phyloP scores from a whole-genome alignment of 306 rosid species.

The Oemleria cerasiformis region DNA sequence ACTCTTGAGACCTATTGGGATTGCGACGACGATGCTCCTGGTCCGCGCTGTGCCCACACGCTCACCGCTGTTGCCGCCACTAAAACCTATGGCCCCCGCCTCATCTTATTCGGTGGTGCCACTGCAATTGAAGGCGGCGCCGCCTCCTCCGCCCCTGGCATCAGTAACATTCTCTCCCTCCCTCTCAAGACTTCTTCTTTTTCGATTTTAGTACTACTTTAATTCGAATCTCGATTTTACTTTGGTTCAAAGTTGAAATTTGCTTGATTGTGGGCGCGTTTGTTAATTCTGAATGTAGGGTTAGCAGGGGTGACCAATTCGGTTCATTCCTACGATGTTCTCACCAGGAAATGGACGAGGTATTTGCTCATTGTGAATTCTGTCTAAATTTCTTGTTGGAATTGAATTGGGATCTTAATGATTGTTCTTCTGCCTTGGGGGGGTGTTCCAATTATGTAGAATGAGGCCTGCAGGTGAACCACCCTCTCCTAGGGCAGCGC shows the following conservation, averaged over 20 bases:
- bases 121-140: constrained; percentile 98
- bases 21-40: constrained; percentile 85
- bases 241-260: background rate
- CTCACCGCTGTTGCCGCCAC: constrained; percentile 92
- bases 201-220: background rate
- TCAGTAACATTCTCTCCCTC: constrained; percentile 39
- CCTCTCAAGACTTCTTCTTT: background rate
- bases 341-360: constrained; percentile 90
- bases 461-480: constrained; percentile 94
- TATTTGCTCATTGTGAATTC: constrained; percentile 16
- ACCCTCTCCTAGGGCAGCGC: constrained; percentile 98
- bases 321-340: constrained; percentile 83
- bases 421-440: constrained; percentile 27
- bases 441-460: constrained; percentile 44
- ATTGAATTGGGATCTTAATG: constrained; percentile 29
- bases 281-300: constrained; percentile 40
- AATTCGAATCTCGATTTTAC: background rate
- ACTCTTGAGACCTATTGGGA: constrained; percentile 70
- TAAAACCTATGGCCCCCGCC: constrained; percentile 75
- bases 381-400: background rate
- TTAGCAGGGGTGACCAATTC: constrained; percentile 94
- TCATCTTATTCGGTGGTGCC: constrained; percentile 92
- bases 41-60: constrained; percentile 89
- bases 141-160: constrained; percentile 80
- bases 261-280: background rate